Conservation (phyloP, 441 rosid genomes). For the Erysimum cheiri region DNA sequence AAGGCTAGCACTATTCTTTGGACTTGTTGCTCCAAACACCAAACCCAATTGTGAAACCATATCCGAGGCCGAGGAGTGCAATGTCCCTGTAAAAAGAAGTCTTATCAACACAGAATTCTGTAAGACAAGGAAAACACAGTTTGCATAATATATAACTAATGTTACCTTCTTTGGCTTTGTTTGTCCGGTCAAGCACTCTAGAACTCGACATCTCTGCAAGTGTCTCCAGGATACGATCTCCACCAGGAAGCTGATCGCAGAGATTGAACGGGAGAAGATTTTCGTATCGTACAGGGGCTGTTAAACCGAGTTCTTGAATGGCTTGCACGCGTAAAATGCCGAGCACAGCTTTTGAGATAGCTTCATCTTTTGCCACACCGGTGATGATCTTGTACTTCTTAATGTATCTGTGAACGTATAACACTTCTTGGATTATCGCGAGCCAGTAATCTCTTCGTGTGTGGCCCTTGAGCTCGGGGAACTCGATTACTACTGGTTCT, state of each 20-base stretch:
- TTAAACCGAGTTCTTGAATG: slow-evolving; percentile 67
- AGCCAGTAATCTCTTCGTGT: slow-evolving; percentile 92
- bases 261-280: slow-evolving; percentile 82
- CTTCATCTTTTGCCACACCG: slow-evolving; percentile 69
- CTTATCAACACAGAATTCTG: slow-evolving; percentile 36
- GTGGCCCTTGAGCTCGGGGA: slow-evolving; percentile 96
- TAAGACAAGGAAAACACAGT: neutral
- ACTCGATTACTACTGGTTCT: slow-evolving; percentile 88
- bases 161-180: slow-evolving; percentile 48
- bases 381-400: slow-evolving; percentile 61
- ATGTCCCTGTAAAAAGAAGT: slow-evolving; percentile 26
- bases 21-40: slow-evolving; percentile 61
- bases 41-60: slow-evolving; percentile 83
- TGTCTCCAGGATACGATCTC: slow-evolving; percentile 85
- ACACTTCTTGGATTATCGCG: slow-evolving; percentile 75
- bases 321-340: slow-evolving; percentile 87
- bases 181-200: slow-evolving; percentile 59
- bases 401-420: slow-evolving; percentile 72
- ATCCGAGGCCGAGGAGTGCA: slow-evolving; percentile 70
- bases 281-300: slow-evolving; percentile 52
- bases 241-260: slow-evolving; percentile 95
- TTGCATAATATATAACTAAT: slow-evolving; percentile 3
- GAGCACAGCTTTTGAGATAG: slow-evolving; percentile 82
- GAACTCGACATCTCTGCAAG: slow-evolving; percentile 72
- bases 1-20: slow-evolving; percentile 54